Evolutionary conservation across 192 early-diverging fungal genomes (phyloP), one percentile per base, ranked within the genome.

Genomic region (Diversispora eburnea): DNA sequence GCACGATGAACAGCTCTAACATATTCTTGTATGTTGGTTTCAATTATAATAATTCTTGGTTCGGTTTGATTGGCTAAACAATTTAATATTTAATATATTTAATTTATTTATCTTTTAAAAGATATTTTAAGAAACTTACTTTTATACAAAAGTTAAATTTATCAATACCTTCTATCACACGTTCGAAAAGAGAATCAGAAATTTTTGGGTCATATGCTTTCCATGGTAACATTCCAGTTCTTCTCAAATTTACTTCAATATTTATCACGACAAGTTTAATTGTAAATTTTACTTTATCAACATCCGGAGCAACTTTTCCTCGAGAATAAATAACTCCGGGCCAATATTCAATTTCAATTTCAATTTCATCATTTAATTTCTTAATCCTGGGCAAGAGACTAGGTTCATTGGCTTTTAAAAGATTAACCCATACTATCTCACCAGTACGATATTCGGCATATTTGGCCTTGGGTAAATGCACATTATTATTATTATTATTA

Each of bases 381-480:
- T 51, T 51, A 51, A 51, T 12, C 13, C 13, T 51, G 49, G 8
- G 9, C 9, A 51, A 12, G 49, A 51, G 49, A 51, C 8, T 51
- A 13, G 8, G 8, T 12, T 51, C 59, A 8, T 20, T 20, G 20
- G 39, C 20, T 39, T 61, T 41, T 20, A 4, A 10, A 22, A 61
- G 39, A 41, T 19, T 41, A 39, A 61, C 59, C 59, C 59, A 61
- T 13, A 61, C 59, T 22, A 61, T 39, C 20, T 61, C 59, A 39
- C 59, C 59, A 3, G 59, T 61, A 41, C 59, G 59, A 61, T 39
- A 61, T 20, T 22, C 59, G 2, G 49, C 49, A 13, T 51, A 51
- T 13, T 51, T 51, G 5, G 49, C 49, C 13, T 51, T 51, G 2
- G 49, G 49, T 8, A 8, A 13, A 51, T 51, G 9, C 8, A 12